Conservation (phyloP, 148 eudicot genomes). For the Talinum fruticosum region DNA sequence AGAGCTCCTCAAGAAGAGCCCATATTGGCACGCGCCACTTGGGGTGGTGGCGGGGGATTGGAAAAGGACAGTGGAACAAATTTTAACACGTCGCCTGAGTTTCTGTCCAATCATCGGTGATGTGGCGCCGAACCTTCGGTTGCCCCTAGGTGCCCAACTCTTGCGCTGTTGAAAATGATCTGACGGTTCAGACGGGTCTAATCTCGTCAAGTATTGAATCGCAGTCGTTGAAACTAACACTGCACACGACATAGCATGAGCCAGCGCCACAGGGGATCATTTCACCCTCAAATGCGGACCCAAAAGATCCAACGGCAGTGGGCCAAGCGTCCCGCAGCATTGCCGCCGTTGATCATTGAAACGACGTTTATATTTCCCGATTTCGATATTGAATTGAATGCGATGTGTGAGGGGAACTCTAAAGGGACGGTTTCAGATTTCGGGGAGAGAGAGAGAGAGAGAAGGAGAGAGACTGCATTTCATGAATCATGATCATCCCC, state of each 20-base stretch:
- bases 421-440: not conserved
- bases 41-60: not conserved
- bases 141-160: not conserved
- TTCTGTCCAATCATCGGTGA: conserved; percentile 2
- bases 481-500: not conserved
- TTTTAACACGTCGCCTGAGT: not conserved
- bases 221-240: not conserved
- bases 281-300: not conserved
- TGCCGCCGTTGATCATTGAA: not conserved
- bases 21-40: conserved; percentile 15
- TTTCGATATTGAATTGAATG: conserved; percentile 1
- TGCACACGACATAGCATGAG: not conserved
- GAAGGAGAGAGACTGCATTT: not conserved
- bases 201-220: not conserved
- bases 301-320: not conserved
- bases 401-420: not conserved
- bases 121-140: conserved; percentile 15
- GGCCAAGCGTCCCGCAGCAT: not conserved
- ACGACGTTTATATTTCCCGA: not conserved
- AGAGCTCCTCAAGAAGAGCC: too few species aligned
- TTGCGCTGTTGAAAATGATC: not conserved
- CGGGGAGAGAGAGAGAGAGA: too few species aligned
- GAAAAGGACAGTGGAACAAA: conserved; percentile 16
- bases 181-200: not conserved
- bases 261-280: not conserved